Conservation (phyloP, 73 alveolate species). For the Blepharisma japonicum region DNA sequence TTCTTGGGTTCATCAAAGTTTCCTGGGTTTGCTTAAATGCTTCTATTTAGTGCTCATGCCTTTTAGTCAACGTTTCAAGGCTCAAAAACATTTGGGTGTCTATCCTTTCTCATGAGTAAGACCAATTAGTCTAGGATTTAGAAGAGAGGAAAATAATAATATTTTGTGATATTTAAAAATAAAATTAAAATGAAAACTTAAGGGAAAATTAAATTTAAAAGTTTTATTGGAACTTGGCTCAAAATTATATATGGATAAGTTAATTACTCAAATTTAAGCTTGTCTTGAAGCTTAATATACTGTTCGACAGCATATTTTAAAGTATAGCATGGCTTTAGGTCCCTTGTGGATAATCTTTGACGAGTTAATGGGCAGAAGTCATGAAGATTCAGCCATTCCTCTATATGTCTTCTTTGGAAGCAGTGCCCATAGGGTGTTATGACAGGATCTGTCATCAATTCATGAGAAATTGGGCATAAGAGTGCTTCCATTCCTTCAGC, state of each 20-base stretch:
- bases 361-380: slow-evolving; percentile 34
- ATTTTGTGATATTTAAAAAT: no score
- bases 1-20: neutral
- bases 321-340: slow-evolving; percentile 28
- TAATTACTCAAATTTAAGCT: no score
- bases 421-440: slow-evolving; percentile 41
- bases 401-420: slow-evolving; percentile 34
- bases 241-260: no score
- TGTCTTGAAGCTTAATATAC: no score
- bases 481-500: slow-evolving; percentile 10
- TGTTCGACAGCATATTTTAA: neutral
- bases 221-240: no score
- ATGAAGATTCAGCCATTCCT: slow-evolving; percentile 15
- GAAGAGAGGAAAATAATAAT: no score
- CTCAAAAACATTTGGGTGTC: neutral
- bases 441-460: slow-evolving; percentile 45
- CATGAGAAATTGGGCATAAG: slow-evolving; percentile 41
- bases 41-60: neutral
- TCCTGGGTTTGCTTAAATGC: neutral
- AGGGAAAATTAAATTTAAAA: no score
- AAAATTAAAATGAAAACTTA: no score
- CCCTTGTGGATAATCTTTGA: slow-evolving; percentile 2
- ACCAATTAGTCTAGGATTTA: no score
- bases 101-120: neutral
- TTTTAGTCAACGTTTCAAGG: neutral